Base-by-base conservation (phyloP, 345 rosid species). In the Erucastrum elatum region DNA sequence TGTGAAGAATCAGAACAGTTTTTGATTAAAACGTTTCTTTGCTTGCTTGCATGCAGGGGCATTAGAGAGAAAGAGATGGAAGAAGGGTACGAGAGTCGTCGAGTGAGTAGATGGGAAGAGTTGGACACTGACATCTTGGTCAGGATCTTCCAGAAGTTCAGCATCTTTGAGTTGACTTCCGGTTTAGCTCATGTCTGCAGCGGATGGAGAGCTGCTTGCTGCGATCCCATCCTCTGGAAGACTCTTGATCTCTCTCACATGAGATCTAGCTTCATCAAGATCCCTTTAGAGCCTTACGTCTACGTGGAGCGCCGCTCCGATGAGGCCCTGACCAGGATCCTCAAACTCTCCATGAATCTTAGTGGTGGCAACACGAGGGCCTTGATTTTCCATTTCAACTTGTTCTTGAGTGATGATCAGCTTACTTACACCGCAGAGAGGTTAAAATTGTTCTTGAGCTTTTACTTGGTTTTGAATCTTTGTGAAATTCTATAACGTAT, bases 191-290 rank as follows among this genome's bases (percentile, higher is more conserved):
- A 80, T 65, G 97, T 94, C 44, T 92, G 98, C 82, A 84, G 95
- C 6, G 80, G 89, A 9, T 94, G 98, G 98, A 87, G 92, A 58
- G 44, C 64, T 27, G 98, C 97, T 71, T 87, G 90, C 71, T 83
- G 95, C 11, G 96, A 94, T 86, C 97, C 98, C n/a, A 66, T 88
- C 46, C 84, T 90, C 0, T 92, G 98, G 98, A 90, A 83, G 76
- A 90, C 89, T 0, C 94, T 94, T 41, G 97, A 94, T 81, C 79
- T 94, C 44, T 92, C 97, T 0, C 80, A 72, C 77, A 63, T 89
- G 86, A 84, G 66, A 77, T 92, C 97, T 13, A 82, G 87, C 76
- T 92, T 82, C 86, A 92, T 94, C 84, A 89, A 83, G 80, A 87
- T 85, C 77, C 96, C 92, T 0, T 69, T 81, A 17, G 87, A 85